Percentiles rank a stretch among this genome's conserved stretches.
Conservation (phyloP, 306 rosid species). For the Astragalus glycyphyllos region DNA sequence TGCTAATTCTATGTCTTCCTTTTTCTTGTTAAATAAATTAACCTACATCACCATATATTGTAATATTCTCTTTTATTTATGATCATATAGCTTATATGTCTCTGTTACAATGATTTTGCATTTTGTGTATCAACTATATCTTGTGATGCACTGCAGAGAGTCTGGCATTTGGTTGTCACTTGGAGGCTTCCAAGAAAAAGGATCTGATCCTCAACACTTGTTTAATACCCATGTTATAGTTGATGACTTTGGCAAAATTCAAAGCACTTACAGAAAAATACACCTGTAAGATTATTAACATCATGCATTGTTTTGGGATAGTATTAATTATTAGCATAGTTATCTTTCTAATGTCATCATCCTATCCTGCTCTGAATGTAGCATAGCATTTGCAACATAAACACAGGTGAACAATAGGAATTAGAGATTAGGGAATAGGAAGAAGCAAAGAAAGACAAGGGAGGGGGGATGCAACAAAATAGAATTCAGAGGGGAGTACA, state of each 20-base stretch:
- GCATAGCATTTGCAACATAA: no score
- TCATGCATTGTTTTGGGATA: constrained; percentile 11
- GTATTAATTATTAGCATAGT: neutral
- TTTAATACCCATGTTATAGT: constrained; percentile 82
- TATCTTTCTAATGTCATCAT: constrained; percentile 32
- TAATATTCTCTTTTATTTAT: no score
- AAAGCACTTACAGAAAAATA: constrained; percentile 77
- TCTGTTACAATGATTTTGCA: neutral
- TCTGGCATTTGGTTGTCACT: constrained; percentile 95
- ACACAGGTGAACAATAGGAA: neutral
- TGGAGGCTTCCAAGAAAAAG: constrained; percentile 95
- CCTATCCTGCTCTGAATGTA: constrained; percentile 20
- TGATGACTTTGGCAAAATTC: constrained; percentile 83
- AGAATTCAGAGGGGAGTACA: neutral
- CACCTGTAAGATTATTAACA: constrained; percentile 66
- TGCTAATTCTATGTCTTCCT: constrained; percentile 21
- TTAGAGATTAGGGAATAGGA: constrained; percentile 18
- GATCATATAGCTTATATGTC: neutral
- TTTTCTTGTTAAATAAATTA: neutral
- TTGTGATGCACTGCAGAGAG: constrained; percentile 65
- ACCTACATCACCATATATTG: neutral
- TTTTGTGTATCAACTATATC: neutral
- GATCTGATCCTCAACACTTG: constrained; percentile 75
- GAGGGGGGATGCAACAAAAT: neutral
- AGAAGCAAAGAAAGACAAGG: neutral